phyloP scores from a whole-genome alignment of 1,284 basidiomycete genomes.

The Papiliotrema laurentii region DNA sequence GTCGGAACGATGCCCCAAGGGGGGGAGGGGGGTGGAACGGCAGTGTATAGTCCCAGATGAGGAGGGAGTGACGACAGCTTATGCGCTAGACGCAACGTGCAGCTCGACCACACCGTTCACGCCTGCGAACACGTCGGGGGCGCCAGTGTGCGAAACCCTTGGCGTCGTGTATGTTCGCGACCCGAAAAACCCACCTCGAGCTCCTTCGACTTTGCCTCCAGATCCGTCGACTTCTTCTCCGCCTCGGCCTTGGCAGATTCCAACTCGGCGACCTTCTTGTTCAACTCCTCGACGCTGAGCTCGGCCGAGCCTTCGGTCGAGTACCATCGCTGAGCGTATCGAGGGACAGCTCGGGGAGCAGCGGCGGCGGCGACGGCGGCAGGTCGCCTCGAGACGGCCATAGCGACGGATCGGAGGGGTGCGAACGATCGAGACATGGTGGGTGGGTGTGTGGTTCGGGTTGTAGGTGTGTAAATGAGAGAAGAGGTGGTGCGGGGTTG shows the following conservation, averaged over 20 bases:
- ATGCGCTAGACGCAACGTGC: too few relatives aligned
- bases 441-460: background rate
- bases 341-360: background rate
- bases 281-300: background rate
- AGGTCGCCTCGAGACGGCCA: background rate
- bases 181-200: conserved; percentile 40
- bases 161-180: too few relatives aligned
- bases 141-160: too few relatives aligned
- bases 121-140: too few relatives aligned
- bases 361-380: background rate
- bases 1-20: background rate
- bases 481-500: background rate
- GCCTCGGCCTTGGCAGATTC: conserved; percentile 19
- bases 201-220: conserved; percentile 35
- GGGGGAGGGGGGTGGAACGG: background rate
- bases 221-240: conserved; percentile 22
- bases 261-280: conserved; percentile 12
- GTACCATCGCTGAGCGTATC: conserved; percentile 1
- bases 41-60: background rate
- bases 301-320: background rate
- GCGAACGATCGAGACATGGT: background rate
- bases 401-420: conserved; percentile 1
- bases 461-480: background rate
- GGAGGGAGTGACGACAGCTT: too few relatives aligned
- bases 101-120: too few relatives aligned